Percentiles rank a stretch among this genome's conserved stretches.
Conservation (phyloP, 148 eudicot genomes). For the Chenopodium suecicum region DNA sequence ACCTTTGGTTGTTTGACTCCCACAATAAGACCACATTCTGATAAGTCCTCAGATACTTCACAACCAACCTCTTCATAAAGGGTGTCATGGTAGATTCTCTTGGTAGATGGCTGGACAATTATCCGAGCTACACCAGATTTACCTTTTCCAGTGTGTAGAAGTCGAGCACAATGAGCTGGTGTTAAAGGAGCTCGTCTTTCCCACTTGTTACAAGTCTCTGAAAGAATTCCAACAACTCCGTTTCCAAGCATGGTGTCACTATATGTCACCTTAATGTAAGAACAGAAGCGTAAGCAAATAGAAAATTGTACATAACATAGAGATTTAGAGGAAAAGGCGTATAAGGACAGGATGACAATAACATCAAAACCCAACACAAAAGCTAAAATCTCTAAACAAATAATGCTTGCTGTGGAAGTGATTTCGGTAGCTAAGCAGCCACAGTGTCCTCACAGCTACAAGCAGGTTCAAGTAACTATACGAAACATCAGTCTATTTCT, state of each 20-base stretch:
- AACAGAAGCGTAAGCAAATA: not conserved
- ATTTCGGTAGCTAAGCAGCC: not conserved
- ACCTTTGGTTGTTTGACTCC: conserved; percentile 99
- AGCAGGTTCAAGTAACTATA: not conserved
- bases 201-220: conserved; percentile 94
- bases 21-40: conserved; percentile 91
- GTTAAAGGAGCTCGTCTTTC: conserved; percentile 94
- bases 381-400: not conserved
- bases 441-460: not conserved
- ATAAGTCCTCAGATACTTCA: conserved; percentile 87
- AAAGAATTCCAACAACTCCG: conserved; percentile 85
- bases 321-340: not conserved
- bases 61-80: conserved; percentile 98
- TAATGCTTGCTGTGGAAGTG: not conserved
- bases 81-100: conserved; percentile 86
- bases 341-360: not conserved
- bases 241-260: conserved; percentile 69
- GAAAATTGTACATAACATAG: not conserved
- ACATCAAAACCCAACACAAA: not conserved
- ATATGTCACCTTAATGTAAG: not conserved
- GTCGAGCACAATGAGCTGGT: conserved; percentile 89
- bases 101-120: conserved; percentile 91
- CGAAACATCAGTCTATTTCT: not conserved
- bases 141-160: conserved; percentile 63
- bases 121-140: conserved; percentile 64